Evolutionary conservation across 345 rosid species (phyloP).

Genomic region (Abelmoschus esculentus): DNA sequence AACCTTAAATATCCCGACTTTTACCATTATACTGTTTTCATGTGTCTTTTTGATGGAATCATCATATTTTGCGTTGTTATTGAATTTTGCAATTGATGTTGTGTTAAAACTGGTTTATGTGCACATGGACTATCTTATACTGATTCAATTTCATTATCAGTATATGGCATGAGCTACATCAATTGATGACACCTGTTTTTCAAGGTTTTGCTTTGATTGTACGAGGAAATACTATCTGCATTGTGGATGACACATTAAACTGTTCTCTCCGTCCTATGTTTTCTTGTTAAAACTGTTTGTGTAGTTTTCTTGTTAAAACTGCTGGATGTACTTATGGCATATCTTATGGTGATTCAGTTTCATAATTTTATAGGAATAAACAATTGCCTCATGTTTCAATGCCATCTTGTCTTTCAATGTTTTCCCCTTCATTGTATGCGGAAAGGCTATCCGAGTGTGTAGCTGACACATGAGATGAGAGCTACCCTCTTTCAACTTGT

Average conservation of each 20-base stretch:
- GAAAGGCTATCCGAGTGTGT: neutral
- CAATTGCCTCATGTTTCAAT: no score
- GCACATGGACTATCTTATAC: neutral
- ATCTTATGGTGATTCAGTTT: no score
- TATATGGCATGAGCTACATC: constrained; percentile 21
- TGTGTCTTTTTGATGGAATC: neutral
- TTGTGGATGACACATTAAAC: no score
- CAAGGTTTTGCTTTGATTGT: neutral
- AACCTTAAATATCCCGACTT: neutral
- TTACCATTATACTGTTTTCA: neutral
- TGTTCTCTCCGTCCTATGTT: no score
- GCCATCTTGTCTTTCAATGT: no score
- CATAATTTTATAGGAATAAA: no score
- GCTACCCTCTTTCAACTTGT: neutral
- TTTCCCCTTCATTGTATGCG: no score
- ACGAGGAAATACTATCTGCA: no score
- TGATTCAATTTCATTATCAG: neutral
- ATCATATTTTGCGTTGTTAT: neutral
- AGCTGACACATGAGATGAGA: neutral
- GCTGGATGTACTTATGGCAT: no score
- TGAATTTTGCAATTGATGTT: neutral
- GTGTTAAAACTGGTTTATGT: neutral
- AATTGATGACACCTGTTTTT: neutral
- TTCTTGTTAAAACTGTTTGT: no score
- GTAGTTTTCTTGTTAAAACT: no score